Conservation (phyloP, 192 early-diverging fungal genomes). For the Neocallimastix lanati region DNA sequence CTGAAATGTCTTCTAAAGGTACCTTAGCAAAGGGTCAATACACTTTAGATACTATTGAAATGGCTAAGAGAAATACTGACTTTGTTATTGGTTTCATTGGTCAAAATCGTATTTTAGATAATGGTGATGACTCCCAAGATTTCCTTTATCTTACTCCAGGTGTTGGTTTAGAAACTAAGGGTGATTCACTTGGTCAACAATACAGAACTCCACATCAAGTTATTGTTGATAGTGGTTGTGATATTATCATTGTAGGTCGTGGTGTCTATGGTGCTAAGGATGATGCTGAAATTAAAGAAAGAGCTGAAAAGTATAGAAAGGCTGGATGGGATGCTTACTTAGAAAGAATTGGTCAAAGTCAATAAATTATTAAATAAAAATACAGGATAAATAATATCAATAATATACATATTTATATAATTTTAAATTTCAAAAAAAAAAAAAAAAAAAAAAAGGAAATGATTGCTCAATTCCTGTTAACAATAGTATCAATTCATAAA, state of each 20-base stretch:
- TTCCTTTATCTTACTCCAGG: constrained; percentile 93
- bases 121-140: constrained; percentile 30
- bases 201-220: constrained; percentile 83
- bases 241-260: constrained; percentile 95
- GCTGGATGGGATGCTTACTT: constrained; percentile 95
- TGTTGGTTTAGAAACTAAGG: constrained; percentile 62
- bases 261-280: constrained; percentile 84
- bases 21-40: constrained; percentile 66
- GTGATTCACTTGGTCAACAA: constrained; percentile 85
- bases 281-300: constrained; percentile 33
- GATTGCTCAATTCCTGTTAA: too few species aligned
- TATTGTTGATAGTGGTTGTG: constrained; percentile 62
- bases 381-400: too few species aligned
- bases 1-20: constrained; percentile 94
- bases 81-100: constrained; percentile 96
- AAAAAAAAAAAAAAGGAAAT: too few species aligned
- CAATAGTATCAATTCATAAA: too few species aligned
- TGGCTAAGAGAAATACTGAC: constrained; percentile 68
- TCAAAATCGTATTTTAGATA: constrained; percentile 20
- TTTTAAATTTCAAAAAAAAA: too few species aligned
- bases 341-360: constrained; percentile 13
- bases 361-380: not conserved
- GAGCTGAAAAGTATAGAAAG: constrained; percentile 63
- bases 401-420: too few species aligned
- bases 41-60: constrained; percentile 62